Base-by-base conservation (phyloP, 73 alveolate species). In the Paraurostyla sp. region DNA sequence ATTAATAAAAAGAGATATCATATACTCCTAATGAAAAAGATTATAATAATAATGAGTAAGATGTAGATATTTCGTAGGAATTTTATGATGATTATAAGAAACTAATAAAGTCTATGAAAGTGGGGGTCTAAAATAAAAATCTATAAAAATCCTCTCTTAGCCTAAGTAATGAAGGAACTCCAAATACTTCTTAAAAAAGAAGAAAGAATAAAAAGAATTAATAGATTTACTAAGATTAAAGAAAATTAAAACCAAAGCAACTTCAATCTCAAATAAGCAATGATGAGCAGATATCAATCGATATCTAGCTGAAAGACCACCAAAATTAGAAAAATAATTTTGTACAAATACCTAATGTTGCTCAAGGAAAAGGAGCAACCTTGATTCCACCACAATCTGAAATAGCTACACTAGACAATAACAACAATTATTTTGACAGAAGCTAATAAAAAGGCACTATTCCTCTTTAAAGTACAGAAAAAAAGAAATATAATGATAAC, bases 381-480 rank as follows among this genome's bases (percentile, higher is more conserved):
- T 29, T 78, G 43, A 54, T 52, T 25, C 89, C 89, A 20, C 89
- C 89, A 3, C 80, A 51, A 38, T 78, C 89, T 2, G 89, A 78
- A 35, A 78, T 78, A 36, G 60, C 76, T 6, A 78, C 89, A 0
- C 54, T 78, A 0, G 89, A 73, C 2, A 4, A 56, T 6, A 46
- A 46, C 18, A 46, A 15, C 57, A 48, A 73, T 46, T 50, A 46
- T 25, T 3, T 73, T 11, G 65, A 43, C 0, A 73, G 71, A 49
- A 43, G 52, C 42, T 73, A n/a, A 45, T n/a, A 73, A 32, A 3
- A 13, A 6, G n/a, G n/a, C n/a, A n/a, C n/a, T n/a, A n/a, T 54
- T 7, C 82, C 16, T 11, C 1, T 1, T 22, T 9, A 33, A 15
- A 2, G 25, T 3, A 65, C 16, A 15, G 58, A 33, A 13, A 7